Evolutionary conservation across 441 rosid species (phyloP).

Genomic region (Hura crepitans): DNA sequence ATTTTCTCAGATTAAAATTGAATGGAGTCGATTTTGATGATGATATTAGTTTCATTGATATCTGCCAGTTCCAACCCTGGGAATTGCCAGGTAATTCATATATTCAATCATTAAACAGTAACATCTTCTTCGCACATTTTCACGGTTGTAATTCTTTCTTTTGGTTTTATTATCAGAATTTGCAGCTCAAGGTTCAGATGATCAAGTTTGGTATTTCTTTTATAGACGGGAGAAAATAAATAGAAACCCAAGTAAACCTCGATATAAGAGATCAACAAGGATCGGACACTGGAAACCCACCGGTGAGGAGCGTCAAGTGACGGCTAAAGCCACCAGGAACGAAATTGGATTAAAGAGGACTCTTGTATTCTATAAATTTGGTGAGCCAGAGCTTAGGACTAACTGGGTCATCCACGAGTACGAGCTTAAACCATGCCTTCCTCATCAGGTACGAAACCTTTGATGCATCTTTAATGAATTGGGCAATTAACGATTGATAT

Average conservation of each 20-base stretch:
- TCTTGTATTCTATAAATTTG: conserved; percentile 20
- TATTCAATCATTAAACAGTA: too few species aligned
- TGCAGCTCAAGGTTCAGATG: background rate
- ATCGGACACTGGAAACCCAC: conserved; percentile 40
- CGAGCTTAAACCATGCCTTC: background rate
- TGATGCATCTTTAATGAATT: too few species aligned
- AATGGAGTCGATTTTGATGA: background rate
- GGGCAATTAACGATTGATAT: too few species aligned
- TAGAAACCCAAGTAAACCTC: conserved; percentile 9
- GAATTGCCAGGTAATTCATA: conserved; percentile 10
- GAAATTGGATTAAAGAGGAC: conserved; percentile 32
- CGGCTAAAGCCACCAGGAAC: background rate
- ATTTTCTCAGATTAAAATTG: conserved; percentile 9
- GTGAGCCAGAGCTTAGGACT: conserved; percentile 17
- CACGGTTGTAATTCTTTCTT: too few species aligned
- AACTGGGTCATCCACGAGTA: conserved; percentile 44
- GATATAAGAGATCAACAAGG: conserved; percentile 25
- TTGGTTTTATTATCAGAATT: background rate
- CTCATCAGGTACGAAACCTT: conserved; percentile 17
- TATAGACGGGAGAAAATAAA: conserved; percentile 2
- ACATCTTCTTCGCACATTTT: too few species aligned
- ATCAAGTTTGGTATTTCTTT: conserved; percentile 27
- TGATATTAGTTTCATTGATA: conserved; percentile 14
- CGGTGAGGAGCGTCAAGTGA: conserved; percentile 20
- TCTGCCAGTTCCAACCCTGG: conserved; percentile 12